Conservation (phyloP, 305 asterid genomes). For the Lippia alba region DNA sequence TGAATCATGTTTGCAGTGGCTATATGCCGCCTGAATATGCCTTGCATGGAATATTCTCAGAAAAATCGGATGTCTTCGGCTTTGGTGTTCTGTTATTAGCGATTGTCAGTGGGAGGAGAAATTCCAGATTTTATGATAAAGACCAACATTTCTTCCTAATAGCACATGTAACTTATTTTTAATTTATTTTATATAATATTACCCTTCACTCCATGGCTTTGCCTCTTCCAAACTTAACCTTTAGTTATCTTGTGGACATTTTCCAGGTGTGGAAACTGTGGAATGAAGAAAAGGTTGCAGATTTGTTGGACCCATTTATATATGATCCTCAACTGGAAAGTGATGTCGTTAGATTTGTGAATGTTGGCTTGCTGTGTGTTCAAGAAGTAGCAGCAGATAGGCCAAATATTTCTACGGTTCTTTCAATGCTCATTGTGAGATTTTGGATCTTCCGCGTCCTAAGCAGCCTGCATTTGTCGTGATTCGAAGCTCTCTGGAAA, state of each 20-base stretch:
- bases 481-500: slow-evolving; percentile 2
- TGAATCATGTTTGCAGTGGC: slow-evolving; percentile 36
- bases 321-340: slow-evolving; percentile 18
- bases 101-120: slow-evolving; percentile 43
- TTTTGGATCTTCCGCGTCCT: slow-evolving; percentile 29
- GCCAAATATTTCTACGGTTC: slow-evolving; percentile 29
- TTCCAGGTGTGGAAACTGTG: slow-evolving; percentile 47
- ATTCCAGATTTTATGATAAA: slow-evolving; percentile 34
- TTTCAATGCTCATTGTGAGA: slow-evolving; percentile 39
- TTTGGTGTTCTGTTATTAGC: slow-evolving; percentile 44
- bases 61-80: slow-evolving; percentile 43
- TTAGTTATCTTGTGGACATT: neutral
- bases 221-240: neutral
- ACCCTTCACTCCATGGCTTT: neutral
- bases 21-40: slow-evolving; percentile 52
- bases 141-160: slow-evolving; percentile 30
- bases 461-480: slow-evolving; percentile 31
- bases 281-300: slow-evolving; percentile 32
- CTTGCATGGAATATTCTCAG: slow-evolving; percentile 40
- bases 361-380: slow-evolving; percentile 37
- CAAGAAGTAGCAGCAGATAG: slow-evolving; percentile 39
- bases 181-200: neutral
- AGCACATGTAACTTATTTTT: slow-evolving; percentile 30
- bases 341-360: slow-evolving; percentile 30
- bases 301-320: slow-evolving; percentile 29